Evolutionary conservation across 768 basidiomycete genomes (phyloP), one percentile per base, ranked within the genome.

Genomic region (Suillus cothurnatus): DNA sequence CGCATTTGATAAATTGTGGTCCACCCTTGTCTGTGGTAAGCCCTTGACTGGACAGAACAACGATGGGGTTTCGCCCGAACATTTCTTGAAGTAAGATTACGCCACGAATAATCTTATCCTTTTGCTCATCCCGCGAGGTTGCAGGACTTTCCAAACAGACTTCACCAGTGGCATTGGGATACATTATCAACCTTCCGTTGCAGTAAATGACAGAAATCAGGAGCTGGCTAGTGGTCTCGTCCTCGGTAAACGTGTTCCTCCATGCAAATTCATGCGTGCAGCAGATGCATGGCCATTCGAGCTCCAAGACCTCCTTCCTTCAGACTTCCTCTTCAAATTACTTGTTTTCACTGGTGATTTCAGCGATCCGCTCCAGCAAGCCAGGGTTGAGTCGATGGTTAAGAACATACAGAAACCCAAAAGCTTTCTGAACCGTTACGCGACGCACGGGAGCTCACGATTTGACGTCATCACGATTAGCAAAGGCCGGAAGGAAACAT

Each of bases 21-120:
- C 83, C 0, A 78, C 81, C 4, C 74, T 86, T 31, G 85, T 86
- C 74, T 85, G 83, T 1, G 82, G 82, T 49, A 86, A 86, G 74
- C n/a, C 82, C 4, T 69, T 76, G 14, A 80, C 77, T 0, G 68
- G 73, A 26, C 73, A 72, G n/a, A 73, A 81, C 65, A 60, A 65
- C 19, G 76, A 78, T 59, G 85, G 84, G 7, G 71, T 72, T 62
- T 71, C 69, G 14, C 80, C 82, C 58, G 77, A 83, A 56, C 71
- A 85, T 36, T 84, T 86, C 74, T 67, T 84, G 7, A 71, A 72
- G 83, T 81, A 47, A 62, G 78, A 71, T 15, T 32, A 65, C 6
- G 15, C 4, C 32, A 43, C 23, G 4, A 15, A 12, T 45, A 19
- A 36, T 38, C 47, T 19, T 26, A 8, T 12, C 19, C 34, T 53